Conservation (phyloP, 192 early-diverging fungal genomes). For the Backusella tarrabulga region DNA sequence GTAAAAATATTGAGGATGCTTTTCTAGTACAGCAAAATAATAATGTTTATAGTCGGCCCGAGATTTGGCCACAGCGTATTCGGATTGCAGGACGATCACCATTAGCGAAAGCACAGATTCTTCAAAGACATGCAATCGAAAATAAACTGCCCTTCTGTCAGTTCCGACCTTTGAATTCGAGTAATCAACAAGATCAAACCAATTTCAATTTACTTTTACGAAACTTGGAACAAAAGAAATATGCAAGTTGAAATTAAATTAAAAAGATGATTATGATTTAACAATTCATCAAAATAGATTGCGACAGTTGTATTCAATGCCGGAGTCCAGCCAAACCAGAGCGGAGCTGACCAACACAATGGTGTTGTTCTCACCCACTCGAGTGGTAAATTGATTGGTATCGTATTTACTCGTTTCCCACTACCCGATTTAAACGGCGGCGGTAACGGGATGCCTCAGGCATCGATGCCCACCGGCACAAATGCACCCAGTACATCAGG, state of each 20-base stretch:
- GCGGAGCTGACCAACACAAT: slow-evolving; percentile 6
- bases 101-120: slow-evolving; percentile 20
- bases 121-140: slow-evolving; percentile 29
- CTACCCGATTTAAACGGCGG: slow-evolving; percentile 33
- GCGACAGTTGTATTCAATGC: slow-evolving; percentile 37
- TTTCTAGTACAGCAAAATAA: background rate
- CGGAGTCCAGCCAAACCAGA: slow-evolving; percentile 10
- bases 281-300: slow-evolving; percentile 20
- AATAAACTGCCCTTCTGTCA: slow-evolving; percentile 40
- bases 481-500: background rate
- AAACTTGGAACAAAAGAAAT: slow-evolving; percentile 38
- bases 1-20: background rate
- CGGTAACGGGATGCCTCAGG: background rate
- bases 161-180: slow-evolving; percentile 25
- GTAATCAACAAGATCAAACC: slow-evolving; percentile 30
- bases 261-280: background rate
- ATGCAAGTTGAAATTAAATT: slow-evolving; percentile 19
- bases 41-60: slow-evolving; percentile 25
- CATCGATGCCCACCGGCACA: background rate
- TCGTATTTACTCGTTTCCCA: slow-evolving; percentile 31
- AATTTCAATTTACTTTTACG: slow-evolving; percentile 26
- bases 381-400: slow-evolving; percentile 33
- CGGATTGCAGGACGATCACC: slow-evolving; percentile 34
- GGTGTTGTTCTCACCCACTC: slow-evolving; percentile 36
- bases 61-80: slow-evolving; percentile 37